A percentile compares a stretch with the other conserved stretches of the same genome.
These are phyloP conservation scores for Lasiosphaeria miniovina DNA, from an alignment of 495 filamentous ascomycete genomes.

Conservation along the genomic window DNA sequence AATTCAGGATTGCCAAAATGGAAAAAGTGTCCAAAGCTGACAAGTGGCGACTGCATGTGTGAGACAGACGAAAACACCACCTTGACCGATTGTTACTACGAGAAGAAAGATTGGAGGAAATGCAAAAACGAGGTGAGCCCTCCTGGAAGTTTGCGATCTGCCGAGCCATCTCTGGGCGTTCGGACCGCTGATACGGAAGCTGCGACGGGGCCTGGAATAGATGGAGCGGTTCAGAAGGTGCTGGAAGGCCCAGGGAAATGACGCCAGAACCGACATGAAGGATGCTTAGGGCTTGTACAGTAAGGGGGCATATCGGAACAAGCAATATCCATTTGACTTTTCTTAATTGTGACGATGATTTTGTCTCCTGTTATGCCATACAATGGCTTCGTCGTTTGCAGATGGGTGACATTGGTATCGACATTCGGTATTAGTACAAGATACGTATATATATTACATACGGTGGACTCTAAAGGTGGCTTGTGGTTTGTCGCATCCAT, in stretches of 20 bases:
- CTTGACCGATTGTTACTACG: slow-evolving; percentile 92
- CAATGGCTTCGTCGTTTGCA: too few relatives aligned
- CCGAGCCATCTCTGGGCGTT: too few relatives aligned
- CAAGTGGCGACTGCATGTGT: not conserved
- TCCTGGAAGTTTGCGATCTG: not conserved
- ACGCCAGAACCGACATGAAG: slow-evolving; percentile 73
- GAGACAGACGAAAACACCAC: slow-evolving; percentile 76
- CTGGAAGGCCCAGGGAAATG: slow-evolving; percentile 90
- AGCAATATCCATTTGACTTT: not conserved
- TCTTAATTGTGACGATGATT: too few relatives aligned
- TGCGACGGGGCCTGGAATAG: slow-evolving; percentile 42
- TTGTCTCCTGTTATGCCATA: too few relatives aligned
- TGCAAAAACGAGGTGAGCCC: slow-evolving; percentile 82
- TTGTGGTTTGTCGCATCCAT: too few relatives aligned
- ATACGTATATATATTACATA: too few relatives aligned
- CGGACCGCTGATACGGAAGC: slow-evolving; percentile 8
- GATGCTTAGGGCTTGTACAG: slow-evolving; percentile 43
- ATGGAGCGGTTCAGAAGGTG: slow-evolving; percentile 91
- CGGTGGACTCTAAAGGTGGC: too few relatives aligned
- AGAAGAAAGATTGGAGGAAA: slow-evolving; percentile 92
- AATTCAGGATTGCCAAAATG: too few relatives aligned
- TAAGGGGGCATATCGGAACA: not conserved
- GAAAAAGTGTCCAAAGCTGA: too few relatives aligned
- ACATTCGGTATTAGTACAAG: too few relatives aligned
- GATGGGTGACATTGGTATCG: too few relatives aligned